Base-by-base conservation (phyloP, 495 filamentous ascomycete genomes). In the Wilcoxina mikolae region DNA sequence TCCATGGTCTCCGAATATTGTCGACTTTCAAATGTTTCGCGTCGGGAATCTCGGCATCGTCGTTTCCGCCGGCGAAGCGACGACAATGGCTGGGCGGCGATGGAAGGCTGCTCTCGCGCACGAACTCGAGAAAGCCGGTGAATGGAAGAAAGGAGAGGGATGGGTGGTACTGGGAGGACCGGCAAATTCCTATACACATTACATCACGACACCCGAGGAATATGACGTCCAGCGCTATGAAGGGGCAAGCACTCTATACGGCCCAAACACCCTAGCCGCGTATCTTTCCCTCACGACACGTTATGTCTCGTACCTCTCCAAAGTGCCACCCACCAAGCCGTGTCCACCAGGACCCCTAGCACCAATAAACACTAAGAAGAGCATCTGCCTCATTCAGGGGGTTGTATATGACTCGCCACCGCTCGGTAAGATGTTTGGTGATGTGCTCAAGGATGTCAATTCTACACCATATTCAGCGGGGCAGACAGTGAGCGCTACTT, bases 121-220 rank as follows among this genome's bases (percentile, higher is more conserved):
- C n/a, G 74, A 61, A 38, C 59, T 65, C 17, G 51, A 62, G 17
- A 52, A 46, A 10, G 29, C 54, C 22, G 56, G 56, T 15, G 51
- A 58, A 43, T 57, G 55, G 42, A 42, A 42, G 15, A 59, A 65
- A 53, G 45, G 46, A 2, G 61, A 55, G 25, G 55, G 49, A 28
- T 65, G 63, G 62, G 54, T 28, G 9, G 85, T 95, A 22, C 72
- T 98, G 12, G 91, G 91, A n/a, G 87, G 85, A 0, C 91, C 90
- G 3, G 85, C 89, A 7, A 98, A 98, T 68, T 87, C 77, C 60
- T 98, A 98, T 67, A 87, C 91, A 12, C 91, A 98, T 66, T 98
- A 98, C 68, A 93, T 94, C 68, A 70, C 86, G 9, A 98, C 91
- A 0, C 79, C 87, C 60, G 87, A 95, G 66, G 91, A 98, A 64